phyloP scores from a whole-genome alignment of 2,329 filamentous ascomycete species.

The Colletotrichum spaethianum region DNA sequence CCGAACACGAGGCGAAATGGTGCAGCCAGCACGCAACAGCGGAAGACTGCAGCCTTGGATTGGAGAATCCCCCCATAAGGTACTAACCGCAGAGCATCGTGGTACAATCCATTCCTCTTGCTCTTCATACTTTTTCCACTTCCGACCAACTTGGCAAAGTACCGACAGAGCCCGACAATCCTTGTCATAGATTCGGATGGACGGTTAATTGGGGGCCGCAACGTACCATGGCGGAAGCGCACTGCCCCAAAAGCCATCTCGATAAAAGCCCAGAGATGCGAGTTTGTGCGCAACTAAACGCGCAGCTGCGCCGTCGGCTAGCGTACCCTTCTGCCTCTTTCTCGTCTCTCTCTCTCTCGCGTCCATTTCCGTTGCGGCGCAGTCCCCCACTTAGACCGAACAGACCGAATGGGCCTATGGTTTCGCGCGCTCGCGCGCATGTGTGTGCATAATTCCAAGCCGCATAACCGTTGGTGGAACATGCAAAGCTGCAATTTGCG shows the following conservation, averaged over 20 bases:
- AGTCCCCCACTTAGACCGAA: background rate
- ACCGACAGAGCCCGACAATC: background rate
- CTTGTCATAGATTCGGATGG: background rate
- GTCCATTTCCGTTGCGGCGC: background rate
- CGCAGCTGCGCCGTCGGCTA: background rate
- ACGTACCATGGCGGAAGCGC: background rate
- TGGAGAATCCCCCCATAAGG: background rate
- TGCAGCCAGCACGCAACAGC: conserved; percentile 1
- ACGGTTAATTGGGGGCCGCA: background rate
- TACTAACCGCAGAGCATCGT: background rate
- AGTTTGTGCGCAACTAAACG: background rate
- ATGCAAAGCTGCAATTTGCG: background rate
- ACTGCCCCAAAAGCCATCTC: background rate
- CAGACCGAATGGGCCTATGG: background rate
- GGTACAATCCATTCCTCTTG: too few relatives aligned
- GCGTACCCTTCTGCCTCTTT: background rate
- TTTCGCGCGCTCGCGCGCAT: background rate
- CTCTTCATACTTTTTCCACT: background rate
- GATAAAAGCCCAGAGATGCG: background rate
- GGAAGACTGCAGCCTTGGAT: background rate
- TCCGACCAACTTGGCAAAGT: background rate
- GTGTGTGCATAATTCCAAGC: too few relatives aligned
- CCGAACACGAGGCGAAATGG: background rate
- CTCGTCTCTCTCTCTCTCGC: too few relatives aligned
- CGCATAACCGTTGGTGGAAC: background rate